Conservation (phyloP, 768 basidiomycete species). For the Lactifluus pinguis region DNA sequence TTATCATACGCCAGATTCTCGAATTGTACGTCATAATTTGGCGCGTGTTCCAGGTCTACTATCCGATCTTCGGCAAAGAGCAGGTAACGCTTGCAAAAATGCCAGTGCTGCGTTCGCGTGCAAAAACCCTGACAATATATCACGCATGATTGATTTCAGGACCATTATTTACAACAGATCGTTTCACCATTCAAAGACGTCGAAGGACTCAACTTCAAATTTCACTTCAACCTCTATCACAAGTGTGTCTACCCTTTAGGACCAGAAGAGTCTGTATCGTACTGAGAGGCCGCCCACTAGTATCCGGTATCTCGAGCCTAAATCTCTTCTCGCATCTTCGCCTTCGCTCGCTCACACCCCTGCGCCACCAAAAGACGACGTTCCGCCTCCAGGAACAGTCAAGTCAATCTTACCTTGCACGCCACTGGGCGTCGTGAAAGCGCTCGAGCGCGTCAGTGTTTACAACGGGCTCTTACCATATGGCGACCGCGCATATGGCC, state of each 20-base stretch:
- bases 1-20: not conserved
- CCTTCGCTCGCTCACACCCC: constrained; percentile 24
- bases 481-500: constrained; percentile 91
- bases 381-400: constrained; percentile 75
- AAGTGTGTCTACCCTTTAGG: constrained; percentile 47
- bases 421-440: constrained; percentile 93
- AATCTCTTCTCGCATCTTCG: constrained; percentile 47
- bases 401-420: constrained; percentile 98
- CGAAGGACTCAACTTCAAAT: constrained; percentile 94
- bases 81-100: constrained; percentile 49
- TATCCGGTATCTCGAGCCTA: constrained; percentile 85
- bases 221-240: constrained; percentile 90
- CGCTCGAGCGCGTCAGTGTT: constrained; percentile 80
- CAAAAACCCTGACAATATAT: not conserved
- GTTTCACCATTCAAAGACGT: constrained; percentile 97
- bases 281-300: constrained; percentile 32
- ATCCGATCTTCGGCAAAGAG: constrained; percentile 86
- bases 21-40: not conserved
- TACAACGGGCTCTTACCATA: constrained; percentile 91
- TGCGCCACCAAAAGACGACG: constrained; percentile 36
- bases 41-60: constrained; percentile 61
- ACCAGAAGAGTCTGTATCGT: not conserved
- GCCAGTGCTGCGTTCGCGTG: not conserved
- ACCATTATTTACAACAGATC: constrained; percentile 95
- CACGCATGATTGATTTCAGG: constrained; percentile 36